Base-by-base conservation (phyloP, 352 stramenopile genomes). In the Elongisporangium anandrum region DNA sequence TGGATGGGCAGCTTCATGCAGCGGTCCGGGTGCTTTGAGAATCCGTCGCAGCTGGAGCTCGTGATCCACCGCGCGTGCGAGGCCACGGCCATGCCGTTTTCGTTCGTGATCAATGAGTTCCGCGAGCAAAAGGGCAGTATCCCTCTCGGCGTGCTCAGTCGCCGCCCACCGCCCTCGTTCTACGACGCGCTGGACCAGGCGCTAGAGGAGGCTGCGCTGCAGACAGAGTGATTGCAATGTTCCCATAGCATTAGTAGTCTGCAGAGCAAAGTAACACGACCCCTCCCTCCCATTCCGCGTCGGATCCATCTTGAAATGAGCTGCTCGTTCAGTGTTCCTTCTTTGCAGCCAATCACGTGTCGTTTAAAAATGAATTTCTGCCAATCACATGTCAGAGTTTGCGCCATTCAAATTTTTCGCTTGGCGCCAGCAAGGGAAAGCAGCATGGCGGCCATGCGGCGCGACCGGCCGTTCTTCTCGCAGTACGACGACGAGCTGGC, bases 1-100 rank as follows among this genome's bases (percentile, higher is more conserved):
- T 90, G 80, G 80, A 90, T 92, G 54, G 79, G 80, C 17, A 81
- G 54, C 50, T 88, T 87, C 54, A 86, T 92, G 79, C 67, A 80
- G 57, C 79, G 80, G 24, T 69, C 65, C 4, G 81, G 80, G 1
- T 90, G 81, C 62, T 92, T 92, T 52, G 75, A 88, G 62, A 54
- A 82, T 16, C 79, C 83, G 4, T 90, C 80, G 5, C 54, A 61
- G 39, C 60, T 92, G 13, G 83, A 92, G 52, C 58, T 74, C 12
- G 58, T 72, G 20, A 59, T 92, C 2, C 63, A 78, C 38, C 60
- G 61, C 10, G 82, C 82, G n/a, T 89, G 80, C 51, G 60, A 60
- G 4, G 52, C 54, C 10, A 63, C 66, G 0, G 65, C 70, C 15
- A 79, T 92, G 50, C 72, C 79, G 2, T 87, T 86, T 49, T 52